Evolutionary conservation across 805 yeast genomes (phyloP).

Genomic region (Myxozyma lipomycoides): DNA sequence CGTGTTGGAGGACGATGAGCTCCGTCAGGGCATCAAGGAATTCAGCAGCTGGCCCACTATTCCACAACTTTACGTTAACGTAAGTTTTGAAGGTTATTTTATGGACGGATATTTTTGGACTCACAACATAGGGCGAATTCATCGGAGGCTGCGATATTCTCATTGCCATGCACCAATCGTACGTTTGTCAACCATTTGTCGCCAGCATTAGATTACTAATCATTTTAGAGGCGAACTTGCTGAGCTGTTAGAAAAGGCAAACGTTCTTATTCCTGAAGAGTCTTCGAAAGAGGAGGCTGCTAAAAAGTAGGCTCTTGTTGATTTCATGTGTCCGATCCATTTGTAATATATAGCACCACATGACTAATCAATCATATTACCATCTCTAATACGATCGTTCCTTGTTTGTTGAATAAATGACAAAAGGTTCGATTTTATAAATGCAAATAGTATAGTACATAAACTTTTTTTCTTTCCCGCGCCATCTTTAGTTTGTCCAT

Average conservation of each 20-base stretch:
- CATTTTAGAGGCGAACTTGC: slow-evolving; percentile 74
- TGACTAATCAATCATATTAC: too few species aligned
- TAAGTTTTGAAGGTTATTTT: background rate
- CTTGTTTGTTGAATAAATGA: background rate
- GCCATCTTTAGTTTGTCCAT: slow-evolving; percentile 76
- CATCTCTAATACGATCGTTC: background rate
- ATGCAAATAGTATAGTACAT: too few species aligned
- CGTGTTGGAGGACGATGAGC: slow-evolving; percentile 89
- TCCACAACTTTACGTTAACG: slow-evolving; percentile 82
- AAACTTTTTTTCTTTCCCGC: background rate
- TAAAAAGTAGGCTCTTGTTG: too few species aligned
- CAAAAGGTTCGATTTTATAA: background rate
- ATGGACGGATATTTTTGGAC: background rate
- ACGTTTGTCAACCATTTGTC: slow-evolving; percentile 1
- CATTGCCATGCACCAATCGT: slow-evolving; percentile 75
- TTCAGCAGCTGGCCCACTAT: slow-evolving; percentile 97
- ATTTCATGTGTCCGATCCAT: background rate
- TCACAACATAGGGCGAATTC: slow-evolving; percentile 56
- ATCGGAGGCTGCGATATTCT: slow-evolving; percentile 97
- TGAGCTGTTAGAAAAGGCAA: slow-evolving; percentile 72
- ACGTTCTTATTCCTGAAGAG: slow-evolving; percentile 46
- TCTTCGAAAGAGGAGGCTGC: background rate
- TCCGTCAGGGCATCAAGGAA: slow-evolving; percentile 93
- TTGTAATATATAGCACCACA: background rate
- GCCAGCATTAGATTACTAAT: background rate